Conservation (phyloP, 2,329 filamentous ascomycete species). For the Chrysoporthe deuterocubensis region DNA sequence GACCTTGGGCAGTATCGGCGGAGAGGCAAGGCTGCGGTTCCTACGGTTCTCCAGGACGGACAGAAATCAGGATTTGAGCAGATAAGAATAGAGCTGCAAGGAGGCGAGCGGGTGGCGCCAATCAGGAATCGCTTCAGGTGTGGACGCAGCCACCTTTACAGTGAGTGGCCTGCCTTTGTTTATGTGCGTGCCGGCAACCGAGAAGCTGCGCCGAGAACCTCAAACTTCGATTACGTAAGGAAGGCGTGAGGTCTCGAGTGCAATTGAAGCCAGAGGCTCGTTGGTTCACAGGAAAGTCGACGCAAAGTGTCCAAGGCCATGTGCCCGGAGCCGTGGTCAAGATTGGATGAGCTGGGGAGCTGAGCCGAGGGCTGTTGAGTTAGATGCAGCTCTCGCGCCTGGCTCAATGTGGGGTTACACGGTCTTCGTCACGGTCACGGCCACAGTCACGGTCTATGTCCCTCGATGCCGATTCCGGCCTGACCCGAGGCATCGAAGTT, state of each 20-base stretch:
- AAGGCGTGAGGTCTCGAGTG: not conserved
- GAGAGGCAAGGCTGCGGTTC: conserved; percentile 6
- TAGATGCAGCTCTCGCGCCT: not conserved
- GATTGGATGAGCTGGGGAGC: not conserved
- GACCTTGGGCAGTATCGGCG: not conserved
- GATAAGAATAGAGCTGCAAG: not conserved
- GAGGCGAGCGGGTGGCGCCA: not conserved
- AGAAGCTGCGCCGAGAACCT: not conserved
- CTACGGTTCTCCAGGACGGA: not conserved
- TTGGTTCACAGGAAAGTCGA: not conserved
- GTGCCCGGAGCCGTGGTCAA: not conserved
- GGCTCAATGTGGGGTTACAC: not conserved
- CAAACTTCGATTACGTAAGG: not conserved
- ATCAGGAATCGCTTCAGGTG: conserved; percentile 8
- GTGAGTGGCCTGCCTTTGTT: not conserved
- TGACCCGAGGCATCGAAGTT: not conserved
- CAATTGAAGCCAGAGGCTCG: not conserved
- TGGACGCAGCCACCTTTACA: not conserved
- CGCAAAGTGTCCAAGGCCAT: not conserved
- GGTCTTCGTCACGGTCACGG: not conserved
- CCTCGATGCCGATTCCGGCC: not conserved
- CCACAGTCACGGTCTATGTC: not conserved
- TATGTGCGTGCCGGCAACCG: conserved; percentile 9
- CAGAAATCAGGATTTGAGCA: not conserved
- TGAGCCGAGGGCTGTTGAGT: not conserved